These are phyloP conservation scores for Porcisia hertigi DNA, from an alignment of 208 protist genomes.

Conservation along the genomic window DNA sequence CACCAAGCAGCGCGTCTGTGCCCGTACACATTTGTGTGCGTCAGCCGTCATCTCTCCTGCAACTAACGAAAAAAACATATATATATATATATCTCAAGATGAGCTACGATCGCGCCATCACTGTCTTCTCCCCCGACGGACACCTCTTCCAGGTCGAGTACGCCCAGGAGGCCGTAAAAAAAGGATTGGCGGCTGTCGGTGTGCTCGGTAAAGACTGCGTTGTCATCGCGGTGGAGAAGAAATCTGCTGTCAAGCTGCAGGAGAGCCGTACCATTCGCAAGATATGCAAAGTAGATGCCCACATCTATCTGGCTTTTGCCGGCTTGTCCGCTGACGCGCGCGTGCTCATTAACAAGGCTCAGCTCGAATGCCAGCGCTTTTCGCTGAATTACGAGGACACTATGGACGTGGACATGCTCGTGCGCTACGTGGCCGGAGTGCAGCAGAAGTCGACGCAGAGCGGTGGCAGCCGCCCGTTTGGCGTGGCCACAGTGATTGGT, in stretches of 20 bases:
- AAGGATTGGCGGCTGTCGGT: constrained; percentile 92
- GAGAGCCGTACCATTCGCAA: constrained; percentile 99
- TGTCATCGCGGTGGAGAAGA: constrained; percentile 99
- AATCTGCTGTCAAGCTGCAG: constrained; percentile 98
- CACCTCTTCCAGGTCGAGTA: constrained; percentile 99
- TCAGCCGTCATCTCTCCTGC: neutral
- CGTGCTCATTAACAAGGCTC: constrained; percentile 98
- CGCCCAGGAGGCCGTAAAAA: constrained; percentile 99
- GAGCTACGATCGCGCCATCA: constrained; percentile 99
- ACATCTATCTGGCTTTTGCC: constrained; percentile 98
- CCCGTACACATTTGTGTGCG: neutral
- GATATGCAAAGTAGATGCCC: constrained; percentile 98
- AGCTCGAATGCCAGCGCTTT: constrained; percentile 99
- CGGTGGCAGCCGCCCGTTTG: constrained; percentile 99
- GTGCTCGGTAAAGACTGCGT: constrained; percentile 89
- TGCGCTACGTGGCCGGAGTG: constrained; percentile 97
- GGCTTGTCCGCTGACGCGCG: constrained; percentile 99
- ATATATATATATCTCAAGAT: constrained; percentile 28
- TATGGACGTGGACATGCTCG: constrained; percentile 97
- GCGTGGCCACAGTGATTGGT: constrained; percentile 99
- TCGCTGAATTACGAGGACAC: constrained; percentile 98
- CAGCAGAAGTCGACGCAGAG: constrained; percentile 99
- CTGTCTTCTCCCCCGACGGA: constrained; percentile 99
- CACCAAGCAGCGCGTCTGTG: neutral
- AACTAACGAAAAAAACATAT: neutral